A percentile compares a stretch with the other conserved stretches of the same genome.
Conservation (phyloP, 164 flowering plant genomes). For the Aristolochia californica region DNA sequence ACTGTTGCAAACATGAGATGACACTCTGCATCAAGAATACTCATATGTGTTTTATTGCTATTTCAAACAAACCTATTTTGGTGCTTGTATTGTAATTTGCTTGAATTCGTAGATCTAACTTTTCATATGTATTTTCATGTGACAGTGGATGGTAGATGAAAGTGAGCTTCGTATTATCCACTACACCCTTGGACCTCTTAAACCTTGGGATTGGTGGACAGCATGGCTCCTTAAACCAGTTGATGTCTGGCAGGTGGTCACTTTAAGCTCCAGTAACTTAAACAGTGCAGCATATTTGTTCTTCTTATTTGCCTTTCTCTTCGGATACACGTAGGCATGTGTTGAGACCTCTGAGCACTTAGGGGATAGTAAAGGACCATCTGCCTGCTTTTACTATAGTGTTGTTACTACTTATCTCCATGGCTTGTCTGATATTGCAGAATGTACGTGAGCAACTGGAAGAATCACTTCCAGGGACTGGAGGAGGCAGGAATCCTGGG, state of each 20-base stretch:
- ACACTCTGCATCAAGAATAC: too few relatives aligned
- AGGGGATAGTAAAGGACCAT: too few relatives aligned
- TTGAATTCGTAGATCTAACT: too few relatives aligned
- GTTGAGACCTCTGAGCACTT: neutral
- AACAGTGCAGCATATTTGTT: neutral
- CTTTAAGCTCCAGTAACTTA: conserved; percentile 1
- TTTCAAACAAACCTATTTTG: neutral
- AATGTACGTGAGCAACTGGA: conserved; percentile 60
- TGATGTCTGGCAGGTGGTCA: conserved; percentile 93
- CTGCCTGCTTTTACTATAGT: too few relatives aligned
- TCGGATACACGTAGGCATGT: neutral
- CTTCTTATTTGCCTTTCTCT: neutral
- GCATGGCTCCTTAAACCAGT: conserved; percentile 97
- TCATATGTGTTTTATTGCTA: neutral
- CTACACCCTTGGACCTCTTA: conserved; percentile 98
- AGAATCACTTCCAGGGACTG: conserved; percentile 90
- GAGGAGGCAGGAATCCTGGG: conserved; percentile 73
- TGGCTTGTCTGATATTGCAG: conserved; percentile 35
- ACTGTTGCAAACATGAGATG: too few relatives aligned
- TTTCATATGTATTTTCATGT: conserved; percentile 8
- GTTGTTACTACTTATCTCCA: neutral
- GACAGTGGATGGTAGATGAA: conserved; percentile 99
- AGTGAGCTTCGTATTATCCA: conserved; percentile 85
- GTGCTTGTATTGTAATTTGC: too few relatives aligned
- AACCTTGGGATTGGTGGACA: conserved; percentile 99